These are phyloP conservation scores for Davidsoniella australis DNA, from an alignment of 2,329 filamentous ascomycete species.

Conservation along the genomic window DNA sequence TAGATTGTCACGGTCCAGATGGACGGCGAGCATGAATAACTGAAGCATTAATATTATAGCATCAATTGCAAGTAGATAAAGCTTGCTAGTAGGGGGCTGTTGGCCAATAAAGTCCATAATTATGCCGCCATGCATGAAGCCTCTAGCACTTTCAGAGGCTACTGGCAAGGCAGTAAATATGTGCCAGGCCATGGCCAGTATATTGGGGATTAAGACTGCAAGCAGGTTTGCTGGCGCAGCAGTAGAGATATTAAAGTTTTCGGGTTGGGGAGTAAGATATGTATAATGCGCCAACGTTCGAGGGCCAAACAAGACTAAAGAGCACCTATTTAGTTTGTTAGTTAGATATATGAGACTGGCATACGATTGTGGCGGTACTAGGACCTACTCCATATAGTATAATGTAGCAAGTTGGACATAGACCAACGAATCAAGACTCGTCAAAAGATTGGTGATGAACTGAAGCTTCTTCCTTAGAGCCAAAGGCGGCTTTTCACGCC, in stretches of 20 bases:
- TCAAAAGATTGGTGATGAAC: slow-evolving; percentile 42
- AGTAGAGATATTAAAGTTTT: slow-evolving; percentile 35
- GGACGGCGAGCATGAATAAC: slow-evolving; percentile 46
- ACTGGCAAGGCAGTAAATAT: slow-evolving; percentile 35
- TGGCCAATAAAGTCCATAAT: slow-evolving; percentile 54
- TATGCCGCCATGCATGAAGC: slow-evolving; percentile 50
- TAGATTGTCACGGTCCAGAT: slow-evolving; percentile 41
- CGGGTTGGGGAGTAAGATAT: slow-evolving; percentile 46
- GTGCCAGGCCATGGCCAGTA: slow-evolving; percentile 44
- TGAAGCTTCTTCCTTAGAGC: slow-evolving; percentile 39
- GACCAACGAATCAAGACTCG: slow-evolving; percentile 43
- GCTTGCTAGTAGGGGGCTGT: slow-evolving; percentile 38
- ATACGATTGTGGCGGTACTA: background rate
- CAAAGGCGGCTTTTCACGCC: slow-evolving; percentile 22
- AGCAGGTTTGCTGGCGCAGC: slow-evolving; percentile 41
- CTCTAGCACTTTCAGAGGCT: slow-evolving; percentile 43
- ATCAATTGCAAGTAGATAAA: slow-evolving; percentile 39
- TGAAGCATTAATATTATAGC: slow-evolving; percentile 38
- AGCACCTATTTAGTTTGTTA: slow-evolving; percentile 33
- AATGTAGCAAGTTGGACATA: slow-evolving; percentile 47
- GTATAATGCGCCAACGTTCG: slow-evolving; percentile 42
- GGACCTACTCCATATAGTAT: slow-evolving; percentile 54
- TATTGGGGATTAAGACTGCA: slow-evolving; percentile 39
- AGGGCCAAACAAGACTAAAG: slow-evolving; percentile 43
- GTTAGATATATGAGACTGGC: slow-evolving; percentile 1